These are phyloP conservation scores for Avena sativa DNA, from an alignment of 176 grass and related monocot genomes.

Conservation along the genomic window DNA sequence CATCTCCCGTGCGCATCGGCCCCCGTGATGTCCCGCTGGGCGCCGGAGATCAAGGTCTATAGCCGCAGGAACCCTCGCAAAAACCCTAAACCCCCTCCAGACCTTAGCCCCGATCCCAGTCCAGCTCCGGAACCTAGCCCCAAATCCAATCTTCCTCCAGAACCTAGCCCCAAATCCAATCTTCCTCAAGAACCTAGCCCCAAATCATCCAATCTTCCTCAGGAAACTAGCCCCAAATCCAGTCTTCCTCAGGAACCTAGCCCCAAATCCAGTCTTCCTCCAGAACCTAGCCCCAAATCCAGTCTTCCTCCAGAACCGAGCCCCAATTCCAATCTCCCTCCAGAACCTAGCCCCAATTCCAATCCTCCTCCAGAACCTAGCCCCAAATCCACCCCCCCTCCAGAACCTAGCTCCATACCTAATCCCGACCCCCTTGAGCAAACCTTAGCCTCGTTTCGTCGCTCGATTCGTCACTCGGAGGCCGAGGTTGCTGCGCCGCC, in stretches of 20 bases:
- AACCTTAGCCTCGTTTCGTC: conserved; percentile 50
- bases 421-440: conserved; percentile 45
- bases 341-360: background rate
- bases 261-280: conserved; percentile 19
- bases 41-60: conserved; percentile 84
- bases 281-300: background rate
- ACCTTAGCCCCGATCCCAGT: conserved; percentile 40
- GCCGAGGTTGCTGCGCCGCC: conserved; percentile 4
- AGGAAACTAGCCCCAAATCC: conserved; percentile 24
- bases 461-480: conserved; percentile 32
- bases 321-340: conserved; percentile 11
- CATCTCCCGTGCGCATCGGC: conserved; percentile 4
- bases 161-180: conserved; percentile 18
- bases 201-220: conserved; percentile 31
- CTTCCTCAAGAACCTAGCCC: background rate
- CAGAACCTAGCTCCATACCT: background rate
- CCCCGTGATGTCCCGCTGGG: conserved; percentile 52
- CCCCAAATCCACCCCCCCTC: conserved; percentile 21
- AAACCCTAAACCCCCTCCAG: conserved; percentile 58
- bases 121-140: conserved; percentile 16
- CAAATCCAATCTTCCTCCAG: conserved; percentile 13
- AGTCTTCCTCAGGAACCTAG: conserved; percentile 34
- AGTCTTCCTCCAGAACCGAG: background rate
- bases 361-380: conserved; percentile 40
- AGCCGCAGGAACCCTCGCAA: conserved; percentile 71